Evolutionary conservation across 2,329 filamentous ascomycete species (phyloP), one percentile per base, ranked within the genome.

Genomic region (Alternaria tenuissima): DNA sequence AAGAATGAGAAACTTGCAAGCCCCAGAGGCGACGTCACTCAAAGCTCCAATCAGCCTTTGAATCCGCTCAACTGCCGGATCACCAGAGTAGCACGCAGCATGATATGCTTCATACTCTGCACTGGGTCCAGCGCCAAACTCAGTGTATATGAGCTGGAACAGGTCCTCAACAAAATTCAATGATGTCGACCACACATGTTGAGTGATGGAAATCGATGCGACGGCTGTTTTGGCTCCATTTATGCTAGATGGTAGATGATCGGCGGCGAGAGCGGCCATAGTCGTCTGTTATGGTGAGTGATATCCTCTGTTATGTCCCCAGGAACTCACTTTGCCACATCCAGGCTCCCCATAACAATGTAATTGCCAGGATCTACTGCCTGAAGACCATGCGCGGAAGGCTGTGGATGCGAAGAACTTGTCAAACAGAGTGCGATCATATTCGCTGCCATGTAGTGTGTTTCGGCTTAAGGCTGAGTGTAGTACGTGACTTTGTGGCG

Each of bases 351-450:
- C 30, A 12, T 32, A 32, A 3, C 30, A 32, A 12, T 32, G 30
- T 4, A 32, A 1, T 32, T 32, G 30, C 30, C 30, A 32, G 3
- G 9, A 32, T 32, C 30, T 32, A 32, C 30, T 32, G 0, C 30
- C 30, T 32, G 30, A 32, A 4, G 30, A 32, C 30, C 30, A 32
- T 12, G 12, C 9, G 11, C 30, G 0, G 30, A 32, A 32, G 1
- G 30, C 30, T 12, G 30, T 0, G 11, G 9, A 32, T 12, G 30
- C 12, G 1, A 32, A 32, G 12, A 32, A 32, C 0, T 32, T 32
- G 9, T 32, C 30, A 1, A 32, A 32, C 0, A 32, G 0, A 0
- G 1, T 32, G 30, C 0, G 1, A 12, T 32, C 30, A 0, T 32
- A 12, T 0, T 32, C 30, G 30, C 30, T 32, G 11, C 30, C 30